Percentiles rank a stretch among this genome's conserved stretches.
Conservation (phyloP, 202 grass and related monocot genomes). For the Schoenoplectus tabernaemontani region DNA sequence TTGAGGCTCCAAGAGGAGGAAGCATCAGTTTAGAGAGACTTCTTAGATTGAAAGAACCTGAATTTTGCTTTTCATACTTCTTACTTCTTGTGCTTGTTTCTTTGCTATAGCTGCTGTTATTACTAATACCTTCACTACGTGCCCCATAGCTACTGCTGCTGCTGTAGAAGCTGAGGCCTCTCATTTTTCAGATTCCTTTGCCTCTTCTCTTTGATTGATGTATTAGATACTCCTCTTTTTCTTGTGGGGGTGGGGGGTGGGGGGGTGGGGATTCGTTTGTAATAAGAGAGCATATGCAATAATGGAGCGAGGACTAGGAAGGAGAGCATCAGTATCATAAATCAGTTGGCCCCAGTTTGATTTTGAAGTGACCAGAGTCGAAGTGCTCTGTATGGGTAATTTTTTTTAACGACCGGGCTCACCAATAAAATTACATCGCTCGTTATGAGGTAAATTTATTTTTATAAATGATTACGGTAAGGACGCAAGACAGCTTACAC, state of each 20-base stretch:
- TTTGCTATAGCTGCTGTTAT: not conserved
- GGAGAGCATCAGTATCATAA: not conserved
- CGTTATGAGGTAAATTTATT: too few relatives aligned
- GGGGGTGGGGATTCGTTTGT: not conserved
- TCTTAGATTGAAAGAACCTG: conserved; percentile 58
- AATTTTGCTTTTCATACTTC: not conserved
- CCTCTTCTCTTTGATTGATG: not conserved
- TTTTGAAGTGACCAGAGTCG: conserved; percentile 10
- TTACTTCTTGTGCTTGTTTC: conserved; percentile 8
- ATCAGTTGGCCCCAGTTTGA: conserved; percentile 4
- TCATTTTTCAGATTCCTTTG: conserved; percentile 8
- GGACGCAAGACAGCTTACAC: too few relatives aligned
- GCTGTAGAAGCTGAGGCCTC: not conserved
- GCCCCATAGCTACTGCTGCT: not conserved
- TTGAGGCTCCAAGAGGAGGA: conserved; percentile 58
- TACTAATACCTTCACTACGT: not conserved
- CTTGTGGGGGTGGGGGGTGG: too few relatives aligned
- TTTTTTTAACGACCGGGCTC: too few relatives aligned
- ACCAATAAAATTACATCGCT: too few relatives aligned
- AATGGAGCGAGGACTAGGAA: not conserved
- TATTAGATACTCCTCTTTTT: not conserved
- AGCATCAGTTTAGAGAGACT: conserved; percentile 71
- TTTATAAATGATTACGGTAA: too few relatives aligned
- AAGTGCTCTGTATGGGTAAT: not conserved
- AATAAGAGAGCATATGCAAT: not conserved